Percentiles rank a stretch among this genome's conserved stretches.
Evolutionary conservation across 2,329 filamentous ascomycete species (phyloP).

Genomic region (Epichloe hybrida): DNA sequence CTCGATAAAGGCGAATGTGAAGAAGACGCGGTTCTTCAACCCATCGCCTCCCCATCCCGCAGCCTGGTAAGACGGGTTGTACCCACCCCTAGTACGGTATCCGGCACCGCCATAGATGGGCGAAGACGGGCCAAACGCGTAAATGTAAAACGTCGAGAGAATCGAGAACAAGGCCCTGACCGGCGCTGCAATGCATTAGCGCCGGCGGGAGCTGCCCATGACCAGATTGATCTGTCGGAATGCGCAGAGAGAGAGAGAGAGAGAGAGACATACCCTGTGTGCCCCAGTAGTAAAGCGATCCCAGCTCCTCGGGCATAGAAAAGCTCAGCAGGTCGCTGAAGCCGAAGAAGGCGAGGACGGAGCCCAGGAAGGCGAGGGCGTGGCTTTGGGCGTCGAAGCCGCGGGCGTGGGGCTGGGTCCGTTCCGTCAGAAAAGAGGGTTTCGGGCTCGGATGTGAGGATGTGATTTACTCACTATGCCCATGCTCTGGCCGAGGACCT

Average conservation of each 20-base stretch:
- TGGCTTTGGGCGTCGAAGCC: slow-evolving; percentile 56
- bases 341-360: slow-evolving; percentile 48
- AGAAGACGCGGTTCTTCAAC: slow-evolving; percentile 73
- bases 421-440: background rate
- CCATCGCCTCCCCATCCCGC: slow-evolving; percentile 44
- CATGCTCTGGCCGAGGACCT: slow-evolving; percentile 71
- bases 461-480: slow-evolving; percentile 46
- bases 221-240: too few species aligned
- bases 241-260: slow-evolving; percentile 34
- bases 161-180: slow-evolving; percentile 54
- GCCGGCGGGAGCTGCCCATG: too few species aligned
- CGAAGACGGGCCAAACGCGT: slow-evolving; percentile 41
- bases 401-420: slow-evolving; percentile 48
- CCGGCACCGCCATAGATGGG: slow-evolving; percentile 27
- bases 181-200: slow-evolving; percentile 30
- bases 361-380: slow-evolving; percentile 60
- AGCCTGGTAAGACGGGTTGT: slow-evolving; percentile 20
- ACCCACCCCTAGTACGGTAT: slow-evolving; percentile 13
- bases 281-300: slow-evolving; percentile 49
- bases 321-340: slow-evolving; percentile 52
- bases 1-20: slow-evolving; percentile 76
- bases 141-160: slow-evolving; percentile 48
- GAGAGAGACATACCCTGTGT: slow-evolving; percentile 48
- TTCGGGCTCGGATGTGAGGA: background rate
- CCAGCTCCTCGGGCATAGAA: slow-evolving; percentile 54